Base-by-base conservation (phyloP, 2,329 filamentous ascomycete genomes). In the Sporothrix pallida region DNA sequence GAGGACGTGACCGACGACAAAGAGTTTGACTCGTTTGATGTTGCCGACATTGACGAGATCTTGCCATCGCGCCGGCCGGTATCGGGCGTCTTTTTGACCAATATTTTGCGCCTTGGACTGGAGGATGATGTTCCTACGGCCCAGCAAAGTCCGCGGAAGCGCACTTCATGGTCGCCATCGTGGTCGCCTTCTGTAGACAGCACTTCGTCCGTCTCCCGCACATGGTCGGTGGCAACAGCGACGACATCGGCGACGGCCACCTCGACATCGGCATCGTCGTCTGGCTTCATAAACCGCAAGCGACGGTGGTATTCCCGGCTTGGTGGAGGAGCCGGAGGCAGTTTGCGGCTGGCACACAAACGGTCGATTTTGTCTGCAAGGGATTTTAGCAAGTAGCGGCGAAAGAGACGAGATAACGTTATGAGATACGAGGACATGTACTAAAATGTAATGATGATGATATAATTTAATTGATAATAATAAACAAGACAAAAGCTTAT, bases 221-320 rank as follows among this genome's bases (percentile, higher is more conserved):
- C 10, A 23, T 46, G 52, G 50, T 42, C 31, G 26, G 20, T 15
- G 37, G 42, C 52, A 20, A 71, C 52, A 13, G 31, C 52, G 56
- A 42, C 17, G n/a, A 23, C 31, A 23, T 7, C 54, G n/a, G 10
- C 69, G 15, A 52, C 23, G 23, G 17, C 23, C n/a, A 63, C 17
- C 10, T 37, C 37, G 20, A 20, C 70, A 4, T 10, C 58, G 3
- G 23, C 23, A 13, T 37, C 56, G 4, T 13, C 58, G 15, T 37
- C 44, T 2, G 46, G 20, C 5, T 26, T 48, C 8, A 48, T 23
- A 9, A 23, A 62, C 70, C 70, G 58, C 44, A 37, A 50, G 10
- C 70, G 44, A 31, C 60, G 56, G 70, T 72, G 58, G 70, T 72
- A 72, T 54, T 46, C 70, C 8, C 63, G 65, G 46, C 26, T 72